Conservation (phyloP, 345 rosid genomes). For the Durio zibethinus region DNA sequence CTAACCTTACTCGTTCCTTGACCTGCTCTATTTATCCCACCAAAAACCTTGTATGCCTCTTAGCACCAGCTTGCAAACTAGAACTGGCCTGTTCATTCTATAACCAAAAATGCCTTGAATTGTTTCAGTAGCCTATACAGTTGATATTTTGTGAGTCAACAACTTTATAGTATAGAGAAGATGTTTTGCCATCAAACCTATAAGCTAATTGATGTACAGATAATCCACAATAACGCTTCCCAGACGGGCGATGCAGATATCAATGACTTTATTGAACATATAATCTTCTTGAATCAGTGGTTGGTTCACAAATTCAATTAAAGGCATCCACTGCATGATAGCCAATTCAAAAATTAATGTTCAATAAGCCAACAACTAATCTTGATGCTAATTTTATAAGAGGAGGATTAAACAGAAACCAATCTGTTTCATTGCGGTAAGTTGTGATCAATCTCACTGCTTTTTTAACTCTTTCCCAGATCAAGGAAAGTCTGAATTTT, state of each 20-base stretch:
- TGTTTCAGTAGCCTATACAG: conserved; percentile 36
- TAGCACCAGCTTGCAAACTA: too few species aligned
- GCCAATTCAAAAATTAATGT: background rate
- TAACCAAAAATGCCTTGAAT: background rate
- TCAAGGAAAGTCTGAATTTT: too few species aligned
- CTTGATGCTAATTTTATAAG: too few species aligned
- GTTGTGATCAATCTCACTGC: background rate
- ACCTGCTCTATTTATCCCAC: too few species aligned
- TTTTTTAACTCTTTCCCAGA: background rate
- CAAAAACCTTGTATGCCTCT: too few species aligned
- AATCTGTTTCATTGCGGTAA: background rate
- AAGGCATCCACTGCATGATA: conserved; percentile 79
- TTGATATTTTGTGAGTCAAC: conserved; percentile 33
- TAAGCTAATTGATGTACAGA: conserved; percentile 67
- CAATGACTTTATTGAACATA: conserved; percentile 86
- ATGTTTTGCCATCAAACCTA: conserved; percentile 65
- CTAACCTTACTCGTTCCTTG: too few species aligned
- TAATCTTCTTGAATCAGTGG: conserved; percentile 66
- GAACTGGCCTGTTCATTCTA: too few species aligned
- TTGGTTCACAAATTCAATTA: conserved; percentile 74
- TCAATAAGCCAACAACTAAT: background rate
- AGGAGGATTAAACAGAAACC: background rate
- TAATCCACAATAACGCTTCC: conserved; percentile 73
- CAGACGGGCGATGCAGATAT: conserved; percentile 72
- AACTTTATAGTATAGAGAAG: conserved; percentile 77